phyloP scores from a whole-genome alignment of 1,284 basidiomycete species.

The Cutaneotrichosporon arboriforme region DNA sequence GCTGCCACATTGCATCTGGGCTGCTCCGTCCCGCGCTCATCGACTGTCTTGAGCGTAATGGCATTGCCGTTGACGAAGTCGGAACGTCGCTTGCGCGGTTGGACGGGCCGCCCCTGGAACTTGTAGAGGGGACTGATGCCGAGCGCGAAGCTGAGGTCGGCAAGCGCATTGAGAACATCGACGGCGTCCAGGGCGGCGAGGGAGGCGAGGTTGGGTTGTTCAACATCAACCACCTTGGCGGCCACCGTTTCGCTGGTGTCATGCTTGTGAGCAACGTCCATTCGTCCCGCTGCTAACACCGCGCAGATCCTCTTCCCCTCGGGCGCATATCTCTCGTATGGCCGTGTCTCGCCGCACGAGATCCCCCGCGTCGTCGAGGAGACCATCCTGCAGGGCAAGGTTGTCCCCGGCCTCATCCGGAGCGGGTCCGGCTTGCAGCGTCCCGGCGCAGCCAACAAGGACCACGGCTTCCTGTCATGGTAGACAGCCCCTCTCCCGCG shows the following conservation, averaged over 20 bases:
- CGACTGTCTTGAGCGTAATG: constrained; percentile 36
- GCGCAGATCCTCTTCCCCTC: constrained; percentile 74
- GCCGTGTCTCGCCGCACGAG: constrained; percentile 83
- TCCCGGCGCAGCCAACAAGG: constrained; percentile 13
- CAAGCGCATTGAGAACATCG: constrained; percentile 51
- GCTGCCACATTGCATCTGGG: constrained; percentile 78
- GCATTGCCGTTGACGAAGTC: constrained; percentile 41
- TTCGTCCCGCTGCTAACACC: constrained; percentile 4
- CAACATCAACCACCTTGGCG: constrained; percentile 80
- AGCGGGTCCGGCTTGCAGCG: constrained; percentile 66
- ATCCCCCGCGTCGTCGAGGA: constrained; percentile 78
- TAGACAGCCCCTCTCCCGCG: constrained; percentile 11
- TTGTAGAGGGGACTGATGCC: constrained; percentile 55
- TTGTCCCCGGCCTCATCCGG: constrained; percentile 74
- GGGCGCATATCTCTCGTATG: constrained; percentile 82
- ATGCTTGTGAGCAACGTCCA: constrained; percentile 61
- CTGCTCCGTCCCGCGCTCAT: constrained; percentile 58
- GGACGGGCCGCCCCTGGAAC: constrained; percentile 52
- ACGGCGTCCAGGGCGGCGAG: constrained; percentile 50
- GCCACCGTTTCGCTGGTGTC: constrained; percentile 86
- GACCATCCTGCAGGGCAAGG: constrained; percentile 73
- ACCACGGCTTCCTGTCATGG: constrained; percentile 28
- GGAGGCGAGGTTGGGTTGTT: constrained; percentile 64
- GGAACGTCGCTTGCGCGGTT: constrained; percentile 54
- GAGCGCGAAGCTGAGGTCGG: constrained; percentile 51